Percentiles rank a stretch among this genome's conserved stretches.
These are phyloP conservation scores for Cunninghamia lanceolata DNA, from an alignment of 75 land plant species.

Conservation along the genomic window DNA sequence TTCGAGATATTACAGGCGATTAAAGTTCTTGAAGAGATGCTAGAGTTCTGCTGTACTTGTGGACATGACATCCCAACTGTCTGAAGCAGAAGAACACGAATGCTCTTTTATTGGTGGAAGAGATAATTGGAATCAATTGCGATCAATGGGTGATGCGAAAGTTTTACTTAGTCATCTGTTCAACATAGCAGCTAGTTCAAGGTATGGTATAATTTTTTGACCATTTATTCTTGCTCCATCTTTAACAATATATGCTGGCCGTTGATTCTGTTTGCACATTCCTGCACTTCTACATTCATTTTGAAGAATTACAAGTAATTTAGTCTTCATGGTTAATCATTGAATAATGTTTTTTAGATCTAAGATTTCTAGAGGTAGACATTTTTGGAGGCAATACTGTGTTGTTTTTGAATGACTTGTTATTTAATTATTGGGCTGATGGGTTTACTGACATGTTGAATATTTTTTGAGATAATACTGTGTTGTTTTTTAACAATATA, in stretches of 20 bases:
- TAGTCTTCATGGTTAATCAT: too few relatives aligned
- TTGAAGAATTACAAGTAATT: background rate
- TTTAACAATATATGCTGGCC: background rate
- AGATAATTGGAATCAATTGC: slow-evolving; percentile 90
- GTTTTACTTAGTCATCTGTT: slow-evolving; percentile 67
- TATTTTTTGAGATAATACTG: background rate
- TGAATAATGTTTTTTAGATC: too few relatives aligned
- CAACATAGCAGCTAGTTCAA: slow-evolving; percentile 62
- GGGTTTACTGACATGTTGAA: background rate
- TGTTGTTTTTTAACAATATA: too few relatives aligned
- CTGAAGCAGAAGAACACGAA: slow-evolving; percentile 98
- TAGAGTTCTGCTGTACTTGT: slow-evolving; percentile 75
- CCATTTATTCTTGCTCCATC: background rate
- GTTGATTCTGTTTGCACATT: background rate
- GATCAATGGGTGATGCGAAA: slow-evolving; percentile 86
- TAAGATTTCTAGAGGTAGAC: too few relatives aligned
- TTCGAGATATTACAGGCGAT: too few relatives aligned
- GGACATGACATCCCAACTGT: slow-evolving; percentile 93
- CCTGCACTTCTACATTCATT: background rate
- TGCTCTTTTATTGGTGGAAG: slow-evolving; percentile 59
- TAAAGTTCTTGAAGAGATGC: slow-evolving; percentile 76
- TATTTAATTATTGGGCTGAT: background rate
- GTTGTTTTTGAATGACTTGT: too few relatives aligned
- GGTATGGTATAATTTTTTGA: slow-evolving; percentile 32
- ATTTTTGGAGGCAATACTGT: too few relatives aligned